A percentile compares a stretch with the other conserved stretches of the same genome.
Conservation (phyloP, 345 rosid species). For the Punica granatum region DNA sequence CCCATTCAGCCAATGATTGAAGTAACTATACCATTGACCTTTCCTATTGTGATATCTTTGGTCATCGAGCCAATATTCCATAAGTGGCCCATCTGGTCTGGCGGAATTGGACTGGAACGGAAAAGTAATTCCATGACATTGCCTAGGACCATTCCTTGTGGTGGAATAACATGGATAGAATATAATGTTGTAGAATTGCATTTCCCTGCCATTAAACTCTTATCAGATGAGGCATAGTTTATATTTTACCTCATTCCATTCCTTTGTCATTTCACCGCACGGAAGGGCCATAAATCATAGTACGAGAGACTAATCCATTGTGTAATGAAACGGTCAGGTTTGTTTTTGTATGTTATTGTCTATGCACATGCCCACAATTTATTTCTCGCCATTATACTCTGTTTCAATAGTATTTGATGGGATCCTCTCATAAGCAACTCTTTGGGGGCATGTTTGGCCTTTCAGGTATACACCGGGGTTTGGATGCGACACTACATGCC, state of each 20-base stretch:
- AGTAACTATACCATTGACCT: too few relatives aligned
- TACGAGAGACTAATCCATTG: neutral
- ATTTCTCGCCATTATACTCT: neutral
- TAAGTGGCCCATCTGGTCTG: neutral
- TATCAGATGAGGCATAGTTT: too few relatives aligned
- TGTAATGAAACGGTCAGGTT: neutral
- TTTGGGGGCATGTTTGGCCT: neutral
- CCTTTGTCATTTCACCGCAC: neutral
- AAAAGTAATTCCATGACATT: neutral
- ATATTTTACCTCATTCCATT: too few relatives aligned
- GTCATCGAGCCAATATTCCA: neutral
- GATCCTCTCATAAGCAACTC: neutral
- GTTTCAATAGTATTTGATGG: neutral
- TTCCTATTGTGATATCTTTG: neutral
- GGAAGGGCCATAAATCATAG: neutral
- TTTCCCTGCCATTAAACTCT: too few relatives aligned
- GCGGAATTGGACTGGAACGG: too few relatives aligned
- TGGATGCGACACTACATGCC: constrained; percentile 89
- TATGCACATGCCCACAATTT: neutral
- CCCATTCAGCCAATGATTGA: neutral
- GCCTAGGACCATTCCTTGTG: neutral
- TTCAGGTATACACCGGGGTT: constrained; percentile 78
- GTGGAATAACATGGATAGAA: neutral
- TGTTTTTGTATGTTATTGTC: neutral
- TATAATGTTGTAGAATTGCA: neutral